Conservation (phyloP, 2,329 filamentous ascomycete species). For the Trichothecium sympodiale region DNA sequence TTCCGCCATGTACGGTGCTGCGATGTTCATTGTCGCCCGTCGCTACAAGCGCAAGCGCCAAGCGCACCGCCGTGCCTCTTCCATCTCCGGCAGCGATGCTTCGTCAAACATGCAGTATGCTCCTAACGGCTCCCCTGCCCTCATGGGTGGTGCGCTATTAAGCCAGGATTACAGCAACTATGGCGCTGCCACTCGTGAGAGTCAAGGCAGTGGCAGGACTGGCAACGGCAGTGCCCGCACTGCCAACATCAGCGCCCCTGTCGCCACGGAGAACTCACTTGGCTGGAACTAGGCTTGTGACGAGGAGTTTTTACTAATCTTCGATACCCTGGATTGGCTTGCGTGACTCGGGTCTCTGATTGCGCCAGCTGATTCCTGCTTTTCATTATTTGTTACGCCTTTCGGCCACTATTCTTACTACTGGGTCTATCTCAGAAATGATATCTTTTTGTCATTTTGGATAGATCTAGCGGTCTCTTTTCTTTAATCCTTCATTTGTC, state of each 20-base stretch:
- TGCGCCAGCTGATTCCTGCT: too few species aligned
- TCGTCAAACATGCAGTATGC: constrained; percentile 43
- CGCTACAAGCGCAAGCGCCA: constrained; percentile 81
- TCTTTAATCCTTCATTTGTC: too few species aligned
- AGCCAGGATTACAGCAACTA: constrained; percentile 46
- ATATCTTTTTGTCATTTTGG: too few species aligned
- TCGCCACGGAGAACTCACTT: constrained; percentile 88
- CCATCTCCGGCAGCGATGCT: constrained; percentile 41
- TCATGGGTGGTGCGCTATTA: constrained; percentile 60
- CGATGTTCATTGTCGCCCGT: constrained; percentile 88
- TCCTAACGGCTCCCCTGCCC: constrained; percentile 39
- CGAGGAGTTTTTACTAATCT: constrained; percentile 3
- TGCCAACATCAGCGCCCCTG: constrained; percentile 71
- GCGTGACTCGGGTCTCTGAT: too few species aligned
- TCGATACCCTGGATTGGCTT: constrained; percentile 5
- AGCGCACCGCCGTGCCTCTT: constrained; percentile 66
- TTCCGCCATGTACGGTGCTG: constrained; percentile 79
- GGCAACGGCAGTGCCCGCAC: constrained; percentile 43
- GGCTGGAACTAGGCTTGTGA: constrained; percentile 68
- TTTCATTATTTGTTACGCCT: too few species aligned
- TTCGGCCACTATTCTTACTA: too few species aligned
- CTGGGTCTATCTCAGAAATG: too few species aligned
- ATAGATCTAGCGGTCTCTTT: too few species aligned
- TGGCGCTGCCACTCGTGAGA: constrained; percentile 41
- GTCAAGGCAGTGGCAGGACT: constrained; percentile 54